Conservation (phyloP, 768 basidiomycete genomes). For the Pleurotus citrinopileatus region DNA sequence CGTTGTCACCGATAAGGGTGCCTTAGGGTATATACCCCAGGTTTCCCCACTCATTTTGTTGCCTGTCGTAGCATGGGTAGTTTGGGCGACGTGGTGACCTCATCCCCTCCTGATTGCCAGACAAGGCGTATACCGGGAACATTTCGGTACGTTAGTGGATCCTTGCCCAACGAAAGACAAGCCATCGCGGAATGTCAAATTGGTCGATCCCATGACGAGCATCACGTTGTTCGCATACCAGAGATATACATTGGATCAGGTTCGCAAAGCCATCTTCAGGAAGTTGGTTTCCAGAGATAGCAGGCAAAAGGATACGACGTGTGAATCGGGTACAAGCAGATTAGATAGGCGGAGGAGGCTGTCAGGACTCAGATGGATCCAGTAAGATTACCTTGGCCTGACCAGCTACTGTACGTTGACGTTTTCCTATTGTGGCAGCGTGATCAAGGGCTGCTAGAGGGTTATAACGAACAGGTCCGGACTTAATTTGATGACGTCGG, state of each 20-base stretch:
- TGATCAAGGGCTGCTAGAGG: neutral
- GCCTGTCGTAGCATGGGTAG: too few relatives aligned
- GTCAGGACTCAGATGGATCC: too few relatives aligned
- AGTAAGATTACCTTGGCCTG: too few relatives aligned
- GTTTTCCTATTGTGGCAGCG: neutral
- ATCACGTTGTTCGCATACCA: neutral
- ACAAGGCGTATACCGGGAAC: neutral
- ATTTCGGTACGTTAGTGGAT: neutral
- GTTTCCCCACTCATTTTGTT: neutral
- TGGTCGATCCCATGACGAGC: neutral
- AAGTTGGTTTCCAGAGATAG: neutral
- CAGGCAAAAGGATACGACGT: neutral
- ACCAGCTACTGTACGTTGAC: too few relatives aligned
- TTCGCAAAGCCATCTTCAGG: too few relatives aligned
- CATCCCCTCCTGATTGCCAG: too few relatives aligned
- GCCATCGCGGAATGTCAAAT: conserved; percentile 3
- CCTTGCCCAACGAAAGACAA: neutral
- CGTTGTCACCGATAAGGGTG: neutral
- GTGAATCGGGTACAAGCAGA: neutral
- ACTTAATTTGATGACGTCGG: conserved; percentile 2
- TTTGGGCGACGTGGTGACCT: too few relatives aligned
- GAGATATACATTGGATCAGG: neutral
- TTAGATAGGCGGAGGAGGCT: neutral
- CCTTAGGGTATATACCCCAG: neutral
- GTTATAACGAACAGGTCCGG: neutral